Conservation (phyloP, 1,284 basidiomycete genomes). For the Amylostereum chailletii region DNA sequence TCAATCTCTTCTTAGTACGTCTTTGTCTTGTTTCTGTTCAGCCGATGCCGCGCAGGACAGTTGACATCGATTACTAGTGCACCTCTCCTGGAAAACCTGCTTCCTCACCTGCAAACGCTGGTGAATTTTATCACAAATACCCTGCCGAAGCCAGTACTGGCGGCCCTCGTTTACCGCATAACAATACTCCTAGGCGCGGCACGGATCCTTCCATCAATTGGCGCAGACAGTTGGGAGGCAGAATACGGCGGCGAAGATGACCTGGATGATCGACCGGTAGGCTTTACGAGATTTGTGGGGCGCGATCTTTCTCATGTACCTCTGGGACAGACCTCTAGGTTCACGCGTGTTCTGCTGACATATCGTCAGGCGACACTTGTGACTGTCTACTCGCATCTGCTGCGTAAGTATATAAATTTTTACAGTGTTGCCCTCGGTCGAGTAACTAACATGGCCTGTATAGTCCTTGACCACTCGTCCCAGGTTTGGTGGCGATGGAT, state of each 20-base stretch:
- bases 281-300: neutral
- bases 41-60: neutral
- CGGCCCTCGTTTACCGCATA: conserved; percentile 78
- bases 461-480: conserved; percentile 76
- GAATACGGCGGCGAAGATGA: conserved; percentile 54
- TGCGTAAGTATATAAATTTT: conserved; percentile 40
- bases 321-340: conserved; percentile 51
- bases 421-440: neutral
- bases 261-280: conserved; percentile 67
- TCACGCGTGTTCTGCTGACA: conserved; percentile 67
- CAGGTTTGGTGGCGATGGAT: conserved; percentile 88
- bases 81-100: conserved; percentile 66
- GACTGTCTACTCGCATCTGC: conserved; percentile 76
- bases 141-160: conserved; percentile 75
- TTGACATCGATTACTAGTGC: conserved; percentile 32
- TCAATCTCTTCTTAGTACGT: conserved; percentile 71
- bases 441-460: conserved; percentile 3
- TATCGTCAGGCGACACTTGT: conserved; percentile 77
- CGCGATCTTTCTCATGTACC: neutral
- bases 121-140: conserved; percentile 76
- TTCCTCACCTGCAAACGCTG: conserved; percentile 72
- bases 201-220: conserved; percentile 75
- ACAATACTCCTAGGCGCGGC: conserved; percentile 81
- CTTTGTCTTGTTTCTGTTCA: neutral
- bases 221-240: conserved; percentile 70